phyloP scores from a whole-genome alignment of 192 early-diverging fungal genomes.

The Geranomyces variabilis region DNA sequence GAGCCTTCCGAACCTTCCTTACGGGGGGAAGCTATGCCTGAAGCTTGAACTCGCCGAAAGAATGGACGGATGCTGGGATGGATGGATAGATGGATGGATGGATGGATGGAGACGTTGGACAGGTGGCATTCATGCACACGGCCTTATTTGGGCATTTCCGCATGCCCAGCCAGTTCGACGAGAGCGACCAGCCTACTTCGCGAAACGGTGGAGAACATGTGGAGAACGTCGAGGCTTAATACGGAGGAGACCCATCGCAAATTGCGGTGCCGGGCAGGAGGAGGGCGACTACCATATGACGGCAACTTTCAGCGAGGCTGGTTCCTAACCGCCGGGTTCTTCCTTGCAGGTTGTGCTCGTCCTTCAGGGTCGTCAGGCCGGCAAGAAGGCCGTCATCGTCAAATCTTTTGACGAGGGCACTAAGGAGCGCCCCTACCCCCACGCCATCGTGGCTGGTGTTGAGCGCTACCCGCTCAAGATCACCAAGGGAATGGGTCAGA shows the following conservation, averaged over 20 bases:
- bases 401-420: conserved; percentile 97
- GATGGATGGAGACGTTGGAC: conserved; percentile 3
- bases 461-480: conserved; percentile 98
- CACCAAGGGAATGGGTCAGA: conserved; percentile 92
- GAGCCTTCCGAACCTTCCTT: not conserved
- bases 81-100: conserved; percentile 22
- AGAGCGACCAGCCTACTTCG: too few species aligned
- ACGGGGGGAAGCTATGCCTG: conserved; percentile 2
- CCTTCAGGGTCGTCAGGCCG: conserved; percentile 97
- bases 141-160: too few species aligned
- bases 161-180: too few species aligned
- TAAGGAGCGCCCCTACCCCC: conserved; percentile 94
- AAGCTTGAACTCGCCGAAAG: not conserved
- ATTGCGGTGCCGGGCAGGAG: too few species aligned
- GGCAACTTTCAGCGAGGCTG: too few species aligned
- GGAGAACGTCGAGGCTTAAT: too few species aligned
- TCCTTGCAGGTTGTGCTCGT: conserved; percentile 85
- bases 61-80: conserved; percentile 28
- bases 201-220: too few species aligned
- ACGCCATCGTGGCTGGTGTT: conserved; percentile 98
- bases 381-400: conserved; percentile 99
- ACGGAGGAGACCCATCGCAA: too few species aligned
- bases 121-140: too few species aligned
- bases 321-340: not conserved
- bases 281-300: too few species aligned